Conservation (phyloP, 2,329 filamentous ascomycete genomes). For the Rasamsonia emersonii region DNA sequence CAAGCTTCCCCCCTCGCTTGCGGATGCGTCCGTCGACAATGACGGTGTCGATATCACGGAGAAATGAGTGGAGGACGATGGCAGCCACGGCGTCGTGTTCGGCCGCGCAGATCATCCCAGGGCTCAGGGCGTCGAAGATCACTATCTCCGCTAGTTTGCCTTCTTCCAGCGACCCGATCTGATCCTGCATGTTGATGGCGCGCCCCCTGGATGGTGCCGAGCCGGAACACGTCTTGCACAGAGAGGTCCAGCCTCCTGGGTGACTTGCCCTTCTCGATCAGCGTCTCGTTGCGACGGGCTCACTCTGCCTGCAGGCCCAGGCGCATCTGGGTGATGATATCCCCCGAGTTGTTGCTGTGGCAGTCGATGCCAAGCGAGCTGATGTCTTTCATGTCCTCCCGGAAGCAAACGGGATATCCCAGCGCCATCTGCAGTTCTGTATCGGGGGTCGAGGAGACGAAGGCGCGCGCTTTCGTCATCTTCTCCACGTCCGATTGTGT, state of each 20-base stretch:
- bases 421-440: conserved; percentile 25
- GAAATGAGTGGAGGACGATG: conserved; percentile 42
- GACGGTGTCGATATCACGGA: conserved; percentile 35
- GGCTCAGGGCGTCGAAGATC: conserved; percentile 43
- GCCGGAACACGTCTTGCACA: conserved; percentile 17
- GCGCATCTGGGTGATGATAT: conserved; percentile 20
- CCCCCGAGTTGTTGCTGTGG: conserved; percentile 20
- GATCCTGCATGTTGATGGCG: conserved; percentile 33
- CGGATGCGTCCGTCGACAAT: conserved; percentile 36
- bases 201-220: conserved; percentile 8
- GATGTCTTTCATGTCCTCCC: conserved; percentile 11
- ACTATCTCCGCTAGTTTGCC: conserved; percentile 44
- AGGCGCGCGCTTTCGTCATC: conserved; percentile 11
- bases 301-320: conserved; percentile 18
- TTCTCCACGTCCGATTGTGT: conserved; percentile 12
- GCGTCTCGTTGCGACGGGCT: conserved; percentile 9
- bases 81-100: conserved; percentile 49
- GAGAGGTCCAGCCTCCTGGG: conserved; percentile 9
- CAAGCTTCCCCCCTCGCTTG: conserved; percentile 22
- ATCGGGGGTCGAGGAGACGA: conserved; percentile 20
- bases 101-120: conserved; percentile 39
- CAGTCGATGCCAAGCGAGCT: conserved; percentile 23
- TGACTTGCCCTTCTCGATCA: conserved; percentile 8
- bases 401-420: conserved; percentile 18
- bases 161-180: conserved; percentile 38